Evolutionary conservation across 257 asterid genomes (phyloP).

Genomic region (Linderniella brevidens): DNA sequence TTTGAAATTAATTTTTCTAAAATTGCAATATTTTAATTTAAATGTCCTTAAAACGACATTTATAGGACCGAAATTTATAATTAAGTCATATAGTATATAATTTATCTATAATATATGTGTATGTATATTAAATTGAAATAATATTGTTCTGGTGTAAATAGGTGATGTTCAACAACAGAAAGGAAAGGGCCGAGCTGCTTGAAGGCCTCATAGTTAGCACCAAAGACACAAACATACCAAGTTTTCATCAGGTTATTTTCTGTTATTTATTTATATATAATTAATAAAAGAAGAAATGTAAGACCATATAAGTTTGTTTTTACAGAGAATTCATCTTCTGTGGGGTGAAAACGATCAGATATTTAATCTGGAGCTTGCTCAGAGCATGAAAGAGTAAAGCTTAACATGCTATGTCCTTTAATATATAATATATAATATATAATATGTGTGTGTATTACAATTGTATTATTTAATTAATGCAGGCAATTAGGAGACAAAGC

Average conservation of each 20-base stretch:
- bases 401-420: no score
- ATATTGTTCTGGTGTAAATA: no score
- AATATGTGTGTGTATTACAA: background rate
- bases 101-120: no score
- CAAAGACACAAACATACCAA: constrained; percentile 46
- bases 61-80: no score
- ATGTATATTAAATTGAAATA: background rate
- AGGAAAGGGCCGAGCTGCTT: constrained; percentile 74
- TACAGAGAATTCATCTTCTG: constrained; percentile 70
- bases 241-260: constrained; percentile 34
- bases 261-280: background rate
- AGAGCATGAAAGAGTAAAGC: constrained; percentile 60
- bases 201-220: constrained; percentile 64
- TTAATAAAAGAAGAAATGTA: no score
- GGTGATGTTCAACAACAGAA: constrained; percentile 82
- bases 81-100: no score
- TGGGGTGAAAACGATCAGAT: constrained; percentile 93
- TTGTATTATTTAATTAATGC: constrained; percentile 4
- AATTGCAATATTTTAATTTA: no score
- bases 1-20: no score
- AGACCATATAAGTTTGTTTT: background rate
- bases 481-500: constrained; percentile 62
- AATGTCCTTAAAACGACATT: no score
- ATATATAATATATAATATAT: no score
- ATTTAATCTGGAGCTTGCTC: constrained; percentile 60